Evolutionary conservation across 805 yeast species (phyloP).

Genomic region (Kluyveromyces siamensis): DNA sequence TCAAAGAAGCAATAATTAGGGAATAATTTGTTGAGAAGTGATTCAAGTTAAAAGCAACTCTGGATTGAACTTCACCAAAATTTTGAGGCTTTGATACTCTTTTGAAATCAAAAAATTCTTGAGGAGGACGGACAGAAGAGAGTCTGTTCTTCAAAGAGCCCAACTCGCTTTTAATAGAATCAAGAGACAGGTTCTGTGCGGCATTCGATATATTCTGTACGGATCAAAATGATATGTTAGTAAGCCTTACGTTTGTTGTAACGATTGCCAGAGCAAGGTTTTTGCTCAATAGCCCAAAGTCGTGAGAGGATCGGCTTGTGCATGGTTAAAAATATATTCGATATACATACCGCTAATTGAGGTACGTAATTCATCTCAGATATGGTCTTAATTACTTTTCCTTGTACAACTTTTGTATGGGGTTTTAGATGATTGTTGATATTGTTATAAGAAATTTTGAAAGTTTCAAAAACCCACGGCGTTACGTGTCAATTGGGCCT

Average conservation of each 20-base stretch:
- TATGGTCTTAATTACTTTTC: too few species aligned
- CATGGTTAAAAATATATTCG: too few species aligned
- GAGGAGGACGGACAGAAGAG: conserved; percentile 74
- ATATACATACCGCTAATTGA: neutral
- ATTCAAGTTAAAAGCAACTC: conserved; percentile 79
- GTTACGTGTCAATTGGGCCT: neutral
- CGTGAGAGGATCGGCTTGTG: too few species aligned
- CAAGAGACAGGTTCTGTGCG: conserved; percentile 24
- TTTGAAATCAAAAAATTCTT: conserved; percentile 87
- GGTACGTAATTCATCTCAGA: neutral
- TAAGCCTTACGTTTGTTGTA: neutral
- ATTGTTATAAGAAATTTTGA: too few species aligned
- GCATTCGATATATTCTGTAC: conserved; percentile 23
- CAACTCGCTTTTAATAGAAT: conserved; percentile 35
- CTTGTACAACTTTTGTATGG: neutral
- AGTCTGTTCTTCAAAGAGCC: conserved; percentile 51
- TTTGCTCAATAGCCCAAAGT: too few species aligned
- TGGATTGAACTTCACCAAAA: conserved; percentile 79
- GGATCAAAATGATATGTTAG: neutral
- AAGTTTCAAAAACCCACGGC: neutral
- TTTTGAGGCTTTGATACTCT: conserved; percentile 86
- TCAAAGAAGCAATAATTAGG: conserved; percentile 58
- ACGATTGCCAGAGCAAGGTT: neutral
- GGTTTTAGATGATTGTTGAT: too few species aligned
- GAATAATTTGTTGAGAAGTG: conserved; percentile 85